Base-by-base conservation (phyloP, 2,329 filamentous ascomycete species). In the Aspergillus persii region DNA sequence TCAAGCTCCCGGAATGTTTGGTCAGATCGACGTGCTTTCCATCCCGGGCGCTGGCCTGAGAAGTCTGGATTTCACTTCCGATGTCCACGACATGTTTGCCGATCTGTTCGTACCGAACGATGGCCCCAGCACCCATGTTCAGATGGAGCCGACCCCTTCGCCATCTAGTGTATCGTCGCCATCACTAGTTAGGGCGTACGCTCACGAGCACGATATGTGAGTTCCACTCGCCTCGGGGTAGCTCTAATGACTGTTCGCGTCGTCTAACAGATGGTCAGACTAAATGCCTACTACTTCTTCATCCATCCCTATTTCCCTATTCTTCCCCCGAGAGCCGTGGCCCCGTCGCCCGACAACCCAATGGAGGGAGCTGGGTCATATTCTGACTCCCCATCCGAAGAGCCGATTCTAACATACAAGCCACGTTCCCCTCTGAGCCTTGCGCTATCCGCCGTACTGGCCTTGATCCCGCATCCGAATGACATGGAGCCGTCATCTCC, bases 271-370 rank as follows among this genome's bases (percentile, higher is more conserved):
- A 12, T 12, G 3, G 12, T 1, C 36, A 80, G 78, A 63, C 67
- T 80, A 52, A 77, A 78, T 60, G 77, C 75, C 39, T 80, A 80
- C 56, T 80, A 80, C 58, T 74, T 76, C 49, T 80, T 78, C 57
- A 76, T 80, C 55, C 78, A 80, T 64, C 57, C 67, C n/a, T 80
- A 78, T 62, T 78, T 79, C 48, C 78, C 78, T 4, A 75, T 80
- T 41, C 68, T 80, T 30, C 77, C 78, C 6, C 76, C 78, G 30
- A 68, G 75, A 41, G 67, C 62, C 46, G 57, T 67, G 7, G 66
- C 69, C 4, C 69, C 66, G 41, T 65, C 62, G 23, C 65, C 68
- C 31, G 73, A 78, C 63, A 62, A 63, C 15, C 76, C 76, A 7
- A 57, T 78, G 52, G 68, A 75, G 53, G 66, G 67, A 23, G 66